These are phyloP conservation scores for Hydnomerulius pinastri DNA, from an alignment of 768 basidiomycete species.

Conservation along the genomic window DNA sequence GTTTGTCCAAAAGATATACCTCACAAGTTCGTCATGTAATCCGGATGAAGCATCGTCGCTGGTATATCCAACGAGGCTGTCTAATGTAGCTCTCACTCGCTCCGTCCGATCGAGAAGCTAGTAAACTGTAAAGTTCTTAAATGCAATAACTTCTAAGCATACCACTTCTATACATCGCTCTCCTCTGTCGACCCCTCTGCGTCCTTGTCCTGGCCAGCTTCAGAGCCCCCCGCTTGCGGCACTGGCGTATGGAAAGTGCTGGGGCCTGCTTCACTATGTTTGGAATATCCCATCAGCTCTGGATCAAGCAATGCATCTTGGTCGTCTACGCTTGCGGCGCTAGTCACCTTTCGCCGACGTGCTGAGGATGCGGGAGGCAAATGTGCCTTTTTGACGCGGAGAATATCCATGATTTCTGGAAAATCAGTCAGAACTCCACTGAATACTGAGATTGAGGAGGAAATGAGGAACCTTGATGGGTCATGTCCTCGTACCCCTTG, in stretches of 20 bases:
- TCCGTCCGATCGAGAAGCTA: too few species aligned
- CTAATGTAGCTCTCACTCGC: too few species aligned
- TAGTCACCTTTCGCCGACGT: constrained; percentile 52
- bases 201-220: constrained; percentile 14
- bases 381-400: constrained; percentile 72
- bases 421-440: too few species aligned
- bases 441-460: constrained; percentile 4
- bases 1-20: neutral
- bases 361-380: constrained; percentile 41
- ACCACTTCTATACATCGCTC: constrained; percentile 11
- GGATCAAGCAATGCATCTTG: constrained; percentile 31
- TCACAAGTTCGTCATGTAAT: neutral
- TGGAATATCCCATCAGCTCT: constrained; percentile 4
- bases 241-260: constrained; percentile 30
- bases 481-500: constrained; percentile 79
- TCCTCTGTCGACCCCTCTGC: constrained; percentile 19
- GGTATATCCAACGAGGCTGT: too few species aligned
- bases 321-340: constrained; percentile 51
- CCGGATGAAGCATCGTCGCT: too few species aligned
- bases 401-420: constrained; percentile 80
- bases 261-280: constrained; percentile 29
- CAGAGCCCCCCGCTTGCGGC: constrained; percentile 15
- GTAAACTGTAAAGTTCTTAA: too few species aligned
- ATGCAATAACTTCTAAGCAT: constrained; percentile 1
- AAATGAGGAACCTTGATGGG: constrained; percentile 60